phyloP scores from a whole-genome alignment of 2,329 filamentous ascomycete species.

The Trichoderma harzianum region DNA sequence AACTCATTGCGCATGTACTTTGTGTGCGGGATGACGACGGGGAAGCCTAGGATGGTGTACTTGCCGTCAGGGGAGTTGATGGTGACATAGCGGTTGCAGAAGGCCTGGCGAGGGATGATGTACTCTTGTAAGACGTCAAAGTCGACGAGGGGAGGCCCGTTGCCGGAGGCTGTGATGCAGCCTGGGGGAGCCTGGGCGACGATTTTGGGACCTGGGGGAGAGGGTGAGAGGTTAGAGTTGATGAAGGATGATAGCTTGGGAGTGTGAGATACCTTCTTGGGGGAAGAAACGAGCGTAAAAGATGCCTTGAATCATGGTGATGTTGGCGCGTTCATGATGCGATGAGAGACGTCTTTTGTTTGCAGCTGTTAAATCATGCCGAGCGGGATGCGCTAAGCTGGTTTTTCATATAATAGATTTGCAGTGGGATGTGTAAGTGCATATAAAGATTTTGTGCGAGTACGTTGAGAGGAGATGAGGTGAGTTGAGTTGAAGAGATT shows the following conservation, averaged over 20 bases:
- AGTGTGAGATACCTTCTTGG: slow-evolving; percentile 51
- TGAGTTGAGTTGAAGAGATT: neutral
- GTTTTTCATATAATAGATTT: neutral
- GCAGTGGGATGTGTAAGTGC: neutral
- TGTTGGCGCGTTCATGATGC: slow-evolving; percentile 13
- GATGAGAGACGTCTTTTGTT: neutral
- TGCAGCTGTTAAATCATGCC: neutral
- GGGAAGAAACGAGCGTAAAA: slow-evolving; percentile 69
- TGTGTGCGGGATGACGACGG: slow-evolving; percentile 78
- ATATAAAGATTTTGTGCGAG: neutral
- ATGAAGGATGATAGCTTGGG: neutral
- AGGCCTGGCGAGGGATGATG: slow-evolving; percentile 90
- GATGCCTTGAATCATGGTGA: slow-evolving; percentile 63
- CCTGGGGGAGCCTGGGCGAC: slow-evolving; percentile 61
- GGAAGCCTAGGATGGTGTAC: slow-evolving; percentile 80
- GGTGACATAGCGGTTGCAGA: slow-evolving; percentile 87
- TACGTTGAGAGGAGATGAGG: neutral
- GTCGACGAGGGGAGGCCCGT: slow-evolving; percentile 64
- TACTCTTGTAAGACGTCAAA: slow-evolving; percentile 87
- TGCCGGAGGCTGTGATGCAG: slow-evolving; percentile 50
- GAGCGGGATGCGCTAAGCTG: neutral
- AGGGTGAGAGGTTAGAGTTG: neutral
- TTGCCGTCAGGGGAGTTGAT: slow-evolving; percentile 67
- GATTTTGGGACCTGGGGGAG: slow-evolving; percentile 53
- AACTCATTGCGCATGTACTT: slow-evolving; percentile 92